Base-by-base conservation (phyloP, 345 rosid genomes). In the Camelina hispida region DNA sequence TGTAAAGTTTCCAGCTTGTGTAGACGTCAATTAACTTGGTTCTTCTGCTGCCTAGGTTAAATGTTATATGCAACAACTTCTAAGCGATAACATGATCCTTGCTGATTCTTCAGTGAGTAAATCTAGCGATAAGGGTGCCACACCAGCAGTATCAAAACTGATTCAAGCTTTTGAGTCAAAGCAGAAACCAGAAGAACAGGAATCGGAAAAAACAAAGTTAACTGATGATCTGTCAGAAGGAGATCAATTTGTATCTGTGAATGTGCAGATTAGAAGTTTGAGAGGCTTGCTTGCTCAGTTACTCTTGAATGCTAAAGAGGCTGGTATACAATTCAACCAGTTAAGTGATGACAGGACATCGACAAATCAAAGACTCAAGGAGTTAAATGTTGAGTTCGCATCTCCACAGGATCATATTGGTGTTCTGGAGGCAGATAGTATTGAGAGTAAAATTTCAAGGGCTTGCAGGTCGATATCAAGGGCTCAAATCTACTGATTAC, bases 391-490 rank as follows among this genome's bases (percentile, higher is more conserved):
- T 67, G 81, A 81, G 68, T 65, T 67, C 77, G 90, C 86, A 63
- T 74, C 81, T 69, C 77, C 85, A 79, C 73, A 79, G 80, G 85
- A 86, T 42, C 80, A 85, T 72, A 64, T 73, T 43, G 71, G 77
- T 74, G 64, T 58, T 81, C 74, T 88, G 28, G 94, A 88, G 85
- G 87, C 83, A 61, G 73, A 78, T 61, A 77, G 44, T 71, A 84
- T 91, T 68, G 92, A 88, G 85, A 78, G 85, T 68, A 82, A 63
- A 52, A 77, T 94, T 84, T 78, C 84, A 40, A n/a, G n/a, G 97
- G 59, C 97, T 95, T 94, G 46, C 98, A 94, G n/a, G n/a, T 71
- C 93, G 98, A 94, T 81, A 90, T 94, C 69, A 94, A 94, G 82
- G 97, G 98, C 32, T 91, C 98, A n/a, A 94, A 94, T 83, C 88